Base-by-base conservation (phyloP, 768 basidiomycete genomes). In the Lactarius evosmus region DNA sequence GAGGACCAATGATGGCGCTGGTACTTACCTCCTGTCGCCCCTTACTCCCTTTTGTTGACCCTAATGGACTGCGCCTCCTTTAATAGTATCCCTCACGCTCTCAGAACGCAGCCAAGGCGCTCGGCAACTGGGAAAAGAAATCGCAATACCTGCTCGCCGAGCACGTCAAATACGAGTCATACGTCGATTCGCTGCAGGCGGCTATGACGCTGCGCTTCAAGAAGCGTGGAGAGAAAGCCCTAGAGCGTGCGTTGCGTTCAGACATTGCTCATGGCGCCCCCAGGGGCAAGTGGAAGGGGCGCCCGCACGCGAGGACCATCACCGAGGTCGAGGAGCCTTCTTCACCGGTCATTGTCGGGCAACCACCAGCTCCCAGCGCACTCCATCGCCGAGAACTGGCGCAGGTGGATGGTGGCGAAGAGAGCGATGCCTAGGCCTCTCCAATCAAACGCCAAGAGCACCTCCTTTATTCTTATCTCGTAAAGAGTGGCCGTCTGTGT, bases 91-190 rank as follows among this genome's bases (percentile, higher is more conserved):
- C 87, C 62, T 82, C 89, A 1, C 85, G 89, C 14, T 86, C 91
- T 27, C 72, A 85, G 27, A 94, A 90, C 72, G 82, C 83, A 0
- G 70, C 79, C 68, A 98, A 88, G 75, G 88, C 97, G 0, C 81
- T 85, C 69, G 82, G 83, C 65, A 99, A 99, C 72, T 98, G 95
- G 93, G 91, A 92, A 76, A 89, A 85, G 73, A 95, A 90, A 73
- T 93, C 91, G 3, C 87, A 92, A 71, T 92, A 92, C 73, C 78
- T 98, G 53, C 80, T 95, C 58, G 85, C 89, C 9, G 96, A 99
- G 77, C 91, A 93, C 46, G 91, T 94, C 72, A 98, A 98, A 74
- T 98, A 98, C 75, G 87, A 93, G 58, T 90, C 91, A 17, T 99
- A 99, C 74, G 88, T 96, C 60, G 94, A 96, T 67, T 91, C 94